Base-by-base conservation (phyloP, 1,284 basidiomycete species). In the Waitea zeae region DNA sequence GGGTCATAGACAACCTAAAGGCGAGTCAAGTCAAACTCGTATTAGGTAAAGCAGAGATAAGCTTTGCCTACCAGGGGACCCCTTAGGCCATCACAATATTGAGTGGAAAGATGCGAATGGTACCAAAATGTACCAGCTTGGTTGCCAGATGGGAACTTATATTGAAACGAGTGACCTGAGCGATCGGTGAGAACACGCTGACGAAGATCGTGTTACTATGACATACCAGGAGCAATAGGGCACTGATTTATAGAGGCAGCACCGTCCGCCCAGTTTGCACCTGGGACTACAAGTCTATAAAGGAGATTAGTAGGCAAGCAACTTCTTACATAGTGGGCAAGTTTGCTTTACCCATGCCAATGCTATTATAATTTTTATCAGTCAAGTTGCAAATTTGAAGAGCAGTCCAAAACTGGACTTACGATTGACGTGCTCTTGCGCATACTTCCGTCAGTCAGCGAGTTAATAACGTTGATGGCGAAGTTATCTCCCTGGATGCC, bases 241-340 rank as follows among this genome's bases (percentile, higher is more conserved):
- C 70, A 73, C 41, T 68, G 64, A 20, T 52, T 61, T 20, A 67
- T 55, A 31, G 53, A 52, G 0, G 55, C 46, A 0, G 45, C 33
- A 5, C 57, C 56, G 30, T 58, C 57, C 2, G 52, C 53, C 42
- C 47, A 53, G 32, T 47, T 52, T 44, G 46, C 34, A 38, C 44
- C 47, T 47, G 57, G 33, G 49, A 51, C n/a, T n/a, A n/a, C n/a
- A n/a, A n/a, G n/a, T n/a, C n/a, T n/a, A n/a, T n/a, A n/a, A n/a
- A n/a, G n/a, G n/a, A n/a, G n/a, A n/a, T n/a, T n/a, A n/a, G n/a
- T n/a, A n/a, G n/a, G n/a, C n/a, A n/a, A n/a, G n/a, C n/a, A n/a
- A n/a, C n/a, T n/a, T n/a, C n/a, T n/a, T n/a, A n/a, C n/a, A n/a
- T n/a, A n/a, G n/a, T 26, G 22, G 7, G 7, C 22, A 26, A 26